Percentiles rank a stretch among this genome's conserved stretches.
Evolutionary conservation across 2,329 filamentous ascomycete genomes (phyloP).

Genomic region (Ceratocystis eucalypticola): DNA sequence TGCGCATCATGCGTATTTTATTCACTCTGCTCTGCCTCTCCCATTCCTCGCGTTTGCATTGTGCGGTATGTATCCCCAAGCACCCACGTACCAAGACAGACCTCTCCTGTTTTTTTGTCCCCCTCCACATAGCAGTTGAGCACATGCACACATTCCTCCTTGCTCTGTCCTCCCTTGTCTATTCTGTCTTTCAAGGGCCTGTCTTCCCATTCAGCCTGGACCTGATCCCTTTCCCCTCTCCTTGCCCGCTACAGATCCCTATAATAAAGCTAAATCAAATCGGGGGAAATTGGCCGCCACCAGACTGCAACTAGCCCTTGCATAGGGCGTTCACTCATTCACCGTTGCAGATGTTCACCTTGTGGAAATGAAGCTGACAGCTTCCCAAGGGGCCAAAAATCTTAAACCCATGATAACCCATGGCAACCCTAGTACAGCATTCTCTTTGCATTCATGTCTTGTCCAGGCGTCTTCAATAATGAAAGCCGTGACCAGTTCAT

Average conservation of each 20-base stretch:
- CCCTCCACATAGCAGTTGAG: background rate
- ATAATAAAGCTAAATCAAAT: background rate
- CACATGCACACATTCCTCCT: background rate
- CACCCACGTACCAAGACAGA: background rate
- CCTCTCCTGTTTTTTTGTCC: background rate
- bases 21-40: background rate
- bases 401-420: background rate
- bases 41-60: background rate
- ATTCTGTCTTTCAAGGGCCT: background rate
- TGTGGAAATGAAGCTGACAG: slow-evolving; percentile 1
- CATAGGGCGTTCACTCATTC: background rate
- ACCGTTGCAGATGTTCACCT: background rate
- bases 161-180: background rate
- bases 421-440: background rate
- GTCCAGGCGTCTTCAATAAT: too few species aligned
- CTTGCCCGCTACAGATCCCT: background rate
- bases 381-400: background rate
- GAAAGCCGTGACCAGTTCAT: too few species aligned
- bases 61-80: background rate
- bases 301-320: background rate
- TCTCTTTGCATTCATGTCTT: too few species aligned
- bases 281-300: background rate
- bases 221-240: background rate
- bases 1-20: background rate
- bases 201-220: background rate